phyloP scores from a whole-genome alignment of 2,329 filamentous ascomycete species.

The Xenosphaeropsis pyriputrescens region DNA sequence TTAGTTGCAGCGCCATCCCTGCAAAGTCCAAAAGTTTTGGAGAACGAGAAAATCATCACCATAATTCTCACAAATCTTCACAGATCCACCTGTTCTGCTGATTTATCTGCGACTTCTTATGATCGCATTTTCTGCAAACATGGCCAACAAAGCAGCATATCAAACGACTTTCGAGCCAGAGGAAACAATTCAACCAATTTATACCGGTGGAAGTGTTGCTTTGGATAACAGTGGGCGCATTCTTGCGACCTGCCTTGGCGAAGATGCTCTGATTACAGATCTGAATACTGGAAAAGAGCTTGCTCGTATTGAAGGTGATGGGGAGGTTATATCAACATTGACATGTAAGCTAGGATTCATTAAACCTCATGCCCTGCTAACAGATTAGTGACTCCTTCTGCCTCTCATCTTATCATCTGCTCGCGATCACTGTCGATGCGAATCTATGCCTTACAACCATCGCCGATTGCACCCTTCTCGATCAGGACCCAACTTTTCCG shows the following conservation, averaged over 20 bases:
- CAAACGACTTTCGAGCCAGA: conserved; percentile 85
- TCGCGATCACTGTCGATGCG: conserved; percentile 94
- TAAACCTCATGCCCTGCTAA: conserved; percentile 7
- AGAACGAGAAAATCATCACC: no score
- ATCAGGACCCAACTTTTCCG: conserved; percentile 57
- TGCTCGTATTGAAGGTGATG: conserved; percentile 76
- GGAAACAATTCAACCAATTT: conserved; percentile 80
- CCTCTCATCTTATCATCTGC: conserved; percentile 77
- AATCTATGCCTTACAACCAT: conserved; percentile 60
- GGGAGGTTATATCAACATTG: conserved; percentile 64
- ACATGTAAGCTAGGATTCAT: conserved; percentile 33
- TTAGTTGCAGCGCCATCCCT: no score
- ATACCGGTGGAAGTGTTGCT: conserved; percentile 78
- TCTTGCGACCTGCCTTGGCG: conserved; percentile 77
- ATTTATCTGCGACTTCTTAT: no score
- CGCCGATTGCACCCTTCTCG: conserved; percentile 34
- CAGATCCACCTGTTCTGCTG: no score
- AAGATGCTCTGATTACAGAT: conserved; percentile 81
- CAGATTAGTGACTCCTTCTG: conserved; percentile 63
- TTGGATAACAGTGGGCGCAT: conserved; percentile 71
- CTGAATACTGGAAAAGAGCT: conserved; percentile 70
- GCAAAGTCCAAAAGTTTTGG: no score
- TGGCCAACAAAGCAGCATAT: conserved; percentile 47
- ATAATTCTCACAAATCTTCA: no score
- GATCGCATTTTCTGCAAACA: conserved; percentile 11